phyloP scores from a whole-genome alignment of 345 rosid genomes.

The Brassica cretica region DNA sequence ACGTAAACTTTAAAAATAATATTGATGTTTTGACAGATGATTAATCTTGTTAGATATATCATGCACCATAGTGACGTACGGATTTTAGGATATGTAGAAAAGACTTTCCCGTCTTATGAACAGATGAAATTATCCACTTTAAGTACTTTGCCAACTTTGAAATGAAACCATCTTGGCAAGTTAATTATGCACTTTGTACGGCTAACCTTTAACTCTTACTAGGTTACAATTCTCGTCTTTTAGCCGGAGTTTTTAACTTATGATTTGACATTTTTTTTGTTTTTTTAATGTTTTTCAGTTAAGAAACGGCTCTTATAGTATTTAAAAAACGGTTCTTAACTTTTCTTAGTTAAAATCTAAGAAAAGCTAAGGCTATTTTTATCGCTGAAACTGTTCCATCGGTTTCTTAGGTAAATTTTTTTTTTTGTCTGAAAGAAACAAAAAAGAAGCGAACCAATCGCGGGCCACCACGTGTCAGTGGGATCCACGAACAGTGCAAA shows the following conservation, averaged over 20 bases:
- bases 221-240: not conserved
- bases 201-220: slow-evolving; percentile 6
- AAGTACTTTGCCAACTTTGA: not conserved
- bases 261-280: too few species aligned
- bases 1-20: not conserved
- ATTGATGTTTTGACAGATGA: not conserved
- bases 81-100: slow-evolving; percentile 1
- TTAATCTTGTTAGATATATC: not conserved
- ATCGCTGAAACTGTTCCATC: too few species aligned
- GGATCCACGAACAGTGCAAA: too few species aligned
- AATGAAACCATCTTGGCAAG: not conserved
- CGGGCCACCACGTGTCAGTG: too few species aligned
- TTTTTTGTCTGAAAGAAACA: too few species aligned
- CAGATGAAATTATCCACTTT: not conserved
- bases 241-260: not conserved
- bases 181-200: slow-evolving; percentile 18
- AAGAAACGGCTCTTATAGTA: too few species aligned
- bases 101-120: not conserved
- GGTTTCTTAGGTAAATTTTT: too few species aligned
- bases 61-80: not conserved
- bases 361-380: too few species aligned
- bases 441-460: too few species aligned
- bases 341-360: too few species aligned
- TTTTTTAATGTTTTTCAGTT: too few species aligned
- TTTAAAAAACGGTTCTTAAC: too few species aligned